These are phyloP conservation scores for Entamoeba dispar DNA, from an alignment of 208 protist genomes.

Conservation along the genomic window DNA sequence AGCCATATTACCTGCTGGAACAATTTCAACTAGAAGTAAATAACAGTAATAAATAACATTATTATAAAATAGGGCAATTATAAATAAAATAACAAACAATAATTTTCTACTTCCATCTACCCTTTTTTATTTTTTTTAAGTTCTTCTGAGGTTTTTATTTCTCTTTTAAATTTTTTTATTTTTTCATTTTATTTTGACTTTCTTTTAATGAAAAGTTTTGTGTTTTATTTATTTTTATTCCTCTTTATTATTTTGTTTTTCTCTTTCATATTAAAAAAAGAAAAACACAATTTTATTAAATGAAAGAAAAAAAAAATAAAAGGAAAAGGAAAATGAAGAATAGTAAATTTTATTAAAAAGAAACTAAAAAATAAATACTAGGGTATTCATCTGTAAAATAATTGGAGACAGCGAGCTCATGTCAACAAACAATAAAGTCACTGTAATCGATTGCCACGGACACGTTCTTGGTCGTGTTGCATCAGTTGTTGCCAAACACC, in stretches of 20 bases:
- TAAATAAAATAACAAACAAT: neutral
- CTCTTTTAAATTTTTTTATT: neutral
- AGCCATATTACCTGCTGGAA: neutral
- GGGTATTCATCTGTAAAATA: too few relatives aligned
- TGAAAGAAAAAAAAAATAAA: too few relatives aligned
- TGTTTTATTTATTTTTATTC: too few relatives aligned
- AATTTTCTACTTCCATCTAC: neutral
- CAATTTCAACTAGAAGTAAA: neutral
- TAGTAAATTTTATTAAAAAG: too few relatives aligned
- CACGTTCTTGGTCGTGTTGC: constrained; percentile 19
- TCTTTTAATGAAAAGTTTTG: neutral
- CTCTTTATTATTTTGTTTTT: too few relatives aligned
- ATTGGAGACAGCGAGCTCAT: neutral
- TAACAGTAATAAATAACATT: neutral
- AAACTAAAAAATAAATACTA: too few relatives aligned
- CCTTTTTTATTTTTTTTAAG: neutral
- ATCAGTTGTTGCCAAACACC: constrained; percentile 11
- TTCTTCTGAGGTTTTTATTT: neutral
- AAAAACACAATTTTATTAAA: too few relatives aligned
- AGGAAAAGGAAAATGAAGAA: too few relatives aligned
- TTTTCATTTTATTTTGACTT: neutral
- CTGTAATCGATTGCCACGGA: constrained; percentile 13
- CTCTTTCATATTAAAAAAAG: too few relatives aligned
- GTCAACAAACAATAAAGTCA: neutral
- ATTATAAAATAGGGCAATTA: neutral